These are phyloP conservation scores for Penicillium fimorum DNA, from an alignment of 495 filamentous ascomycete species.

Conservation along the genomic window DNA sequence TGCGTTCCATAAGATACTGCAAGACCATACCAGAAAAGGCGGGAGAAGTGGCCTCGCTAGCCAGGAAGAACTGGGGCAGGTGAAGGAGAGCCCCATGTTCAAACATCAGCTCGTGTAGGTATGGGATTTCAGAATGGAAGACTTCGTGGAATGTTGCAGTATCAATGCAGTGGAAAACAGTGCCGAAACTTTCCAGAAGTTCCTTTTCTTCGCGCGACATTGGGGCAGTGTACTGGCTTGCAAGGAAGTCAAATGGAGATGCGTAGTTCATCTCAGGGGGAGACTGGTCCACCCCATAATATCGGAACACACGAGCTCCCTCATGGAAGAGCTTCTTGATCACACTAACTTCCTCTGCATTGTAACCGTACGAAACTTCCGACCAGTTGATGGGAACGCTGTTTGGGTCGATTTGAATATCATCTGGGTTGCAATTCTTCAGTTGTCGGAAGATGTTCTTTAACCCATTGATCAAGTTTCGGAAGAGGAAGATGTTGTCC, in stretches of 20 bases:
- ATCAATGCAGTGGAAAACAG: constrained; percentile 97
- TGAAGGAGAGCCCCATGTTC: constrained; percentile 92
- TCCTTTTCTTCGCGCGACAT: constrained; percentile 97
- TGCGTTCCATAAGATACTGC: constrained; percentile 93
- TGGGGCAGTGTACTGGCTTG: constrained; percentile 87
- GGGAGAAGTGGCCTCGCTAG: constrained; percentile 94
- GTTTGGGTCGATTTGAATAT: constrained; percentile 62
- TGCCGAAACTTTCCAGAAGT: constrained; percentile 94
- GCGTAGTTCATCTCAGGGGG: constrained; percentile 69
- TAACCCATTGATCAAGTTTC: constrained; percentile 94
- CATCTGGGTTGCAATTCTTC: constrained; percentile 79
- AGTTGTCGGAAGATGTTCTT: constrained; percentile 97
- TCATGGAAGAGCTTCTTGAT: constrained; percentile 97
- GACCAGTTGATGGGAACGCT: constrained; percentile 88
- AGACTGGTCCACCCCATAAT: constrained; percentile 86
- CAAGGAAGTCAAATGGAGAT: constrained; percentile 83
- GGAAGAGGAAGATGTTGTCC: constrained; percentile 98
- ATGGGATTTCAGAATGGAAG: constrained; percentile 94
- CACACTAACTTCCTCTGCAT: constrained; percentile 93
- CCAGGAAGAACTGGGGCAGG: constrained; percentile 96
- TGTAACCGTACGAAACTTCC: constrained; percentile 95
- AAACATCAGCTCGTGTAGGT: constrained; percentile 96
- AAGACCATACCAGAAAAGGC: constrained; percentile 97
- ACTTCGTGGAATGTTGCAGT: constrained; percentile 98
- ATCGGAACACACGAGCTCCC: constrained; percentile 91